A percentile compares a stretch with the other conserved stretches of the same genome.
phyloP scores from a whole-genome alignment of 306 rosid genomes.

The Echinosophora koreensis region DNA sequence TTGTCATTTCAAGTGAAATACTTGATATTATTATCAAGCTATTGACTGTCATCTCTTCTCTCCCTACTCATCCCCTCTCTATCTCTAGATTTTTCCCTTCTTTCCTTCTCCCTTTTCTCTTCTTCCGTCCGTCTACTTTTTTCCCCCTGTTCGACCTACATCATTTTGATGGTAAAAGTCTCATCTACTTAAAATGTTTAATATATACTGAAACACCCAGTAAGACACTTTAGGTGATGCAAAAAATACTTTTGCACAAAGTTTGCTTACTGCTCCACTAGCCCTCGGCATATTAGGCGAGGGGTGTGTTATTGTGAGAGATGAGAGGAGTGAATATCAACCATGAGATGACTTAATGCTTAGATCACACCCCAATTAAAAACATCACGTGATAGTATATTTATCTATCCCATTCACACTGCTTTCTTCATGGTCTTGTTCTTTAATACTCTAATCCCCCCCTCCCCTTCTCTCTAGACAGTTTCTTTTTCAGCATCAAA shows the following conservation, averaged over 20 bases:
- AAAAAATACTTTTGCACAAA: background rate
- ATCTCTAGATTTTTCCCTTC: conserved; percentile 14
- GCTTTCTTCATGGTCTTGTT: background rate
- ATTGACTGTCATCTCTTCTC: conserved; percentile 18
- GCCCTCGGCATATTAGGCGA: background rate
- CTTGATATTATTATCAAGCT: conserved; percentile 26
- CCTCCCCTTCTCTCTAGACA: background rate
- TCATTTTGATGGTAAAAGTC: conserved; percentile 22
- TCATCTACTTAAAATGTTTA: conserved; percentile 3
- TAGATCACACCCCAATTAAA: background rate
- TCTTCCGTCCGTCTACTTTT: background rate
- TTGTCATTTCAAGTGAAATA: conserved; percentile 26
- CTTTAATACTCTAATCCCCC: background rate
- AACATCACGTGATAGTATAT: background rate
- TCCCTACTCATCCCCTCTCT: background rate
- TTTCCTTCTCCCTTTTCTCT: background rate
- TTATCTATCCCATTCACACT: background rate
- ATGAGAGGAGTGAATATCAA: too few species aligned
- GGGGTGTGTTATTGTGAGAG: too few species aligned
- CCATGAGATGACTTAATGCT: background rate
- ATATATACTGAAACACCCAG: conserved; percentile 8
- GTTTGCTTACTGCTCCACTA: background rate
- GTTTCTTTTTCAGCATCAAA: too few species aligned
- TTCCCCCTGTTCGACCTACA: background rate
- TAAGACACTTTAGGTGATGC: conserved; percentile 8